Conservation (phyloP, 768 basidiomycete genomes). For the Hypsizygus marmoreus region DNA sequence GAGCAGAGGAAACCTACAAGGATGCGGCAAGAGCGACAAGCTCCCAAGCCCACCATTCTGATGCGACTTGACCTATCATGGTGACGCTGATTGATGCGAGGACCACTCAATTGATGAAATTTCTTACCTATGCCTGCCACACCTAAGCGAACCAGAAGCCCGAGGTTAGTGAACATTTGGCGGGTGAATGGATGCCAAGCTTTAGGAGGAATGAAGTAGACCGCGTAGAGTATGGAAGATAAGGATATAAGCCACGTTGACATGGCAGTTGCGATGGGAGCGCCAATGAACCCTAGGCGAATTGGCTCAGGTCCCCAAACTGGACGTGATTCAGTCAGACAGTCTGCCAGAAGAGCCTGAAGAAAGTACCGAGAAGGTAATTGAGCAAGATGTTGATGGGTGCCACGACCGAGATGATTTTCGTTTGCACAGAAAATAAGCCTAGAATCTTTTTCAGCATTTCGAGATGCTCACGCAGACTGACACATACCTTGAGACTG, state of each 20-base stretch:
- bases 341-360: not conserved
- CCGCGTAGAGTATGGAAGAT: conserved; percentile 61
- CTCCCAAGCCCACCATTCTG: conserved; percentile 99
- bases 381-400: conserved; percentile 84
- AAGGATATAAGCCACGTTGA: conserved; percentile 81
- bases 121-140: conserved; percentile 71
- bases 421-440: conserved; percentile 81
- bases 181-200: conserved; percentile 81
- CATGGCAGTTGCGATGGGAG: conserved; percentile 84
- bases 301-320: conserved; percentile 83
- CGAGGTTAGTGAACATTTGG: conserved; percentile 65
- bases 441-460: conserved; percentile 35
- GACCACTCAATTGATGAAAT: not conserved
- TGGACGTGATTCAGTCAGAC: conserved; percentile 10
- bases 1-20: conserved; percentile 30
- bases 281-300: conserved; percentile 87
- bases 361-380: conserved; percentile 66
- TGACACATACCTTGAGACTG: conserved; percentile 7
- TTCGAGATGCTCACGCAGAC: not conserved
- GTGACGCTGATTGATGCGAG: not conserved
- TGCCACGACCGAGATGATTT: conserved; percentile 77
- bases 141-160: conserved; percentile 70
- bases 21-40: conserved; percentile 61
- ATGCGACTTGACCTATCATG: conserved; percentile 67
- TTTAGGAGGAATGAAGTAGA: conserved; percentile 59